Percentiles rank a stretch among this genome's conserved stretches.
Conservation (phyloP, 805 yeast genomes). For the Saturnispora kantuleensis region DNA sequence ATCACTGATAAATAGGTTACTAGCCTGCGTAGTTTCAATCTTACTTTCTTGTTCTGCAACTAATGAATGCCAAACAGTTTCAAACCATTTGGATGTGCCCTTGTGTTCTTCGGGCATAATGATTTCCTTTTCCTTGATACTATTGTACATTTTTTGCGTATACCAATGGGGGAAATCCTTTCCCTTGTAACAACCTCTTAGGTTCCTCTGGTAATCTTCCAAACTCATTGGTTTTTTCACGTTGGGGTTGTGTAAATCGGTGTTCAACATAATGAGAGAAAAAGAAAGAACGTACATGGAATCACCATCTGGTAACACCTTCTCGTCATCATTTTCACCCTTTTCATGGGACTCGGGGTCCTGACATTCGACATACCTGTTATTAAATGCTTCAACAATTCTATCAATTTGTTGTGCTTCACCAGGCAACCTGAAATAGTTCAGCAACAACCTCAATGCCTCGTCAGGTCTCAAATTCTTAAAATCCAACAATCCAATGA, state of each 20-base stretch:
- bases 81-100: slow-evolving; percentile 87
- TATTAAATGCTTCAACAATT: slow-evolving; percentile 78
- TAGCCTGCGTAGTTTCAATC: slow-evolving; percentile 14
- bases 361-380: slow-evolving; percentile 64
- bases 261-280: slow-evolving; percentile 88
- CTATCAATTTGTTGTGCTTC: slow-evolving; percentile 96
- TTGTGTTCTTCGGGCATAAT: slow-evolving; percentile 98
- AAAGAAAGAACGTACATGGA: slow-evolving; percentile 84
- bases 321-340: slow-evolving; percentile 27
- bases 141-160: slow-evolving; percentile 65
- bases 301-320: slow-evolving; percentile 69
- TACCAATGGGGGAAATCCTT: slow-evolving; percentile 83
- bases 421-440: slow-evolving; percentile 87
- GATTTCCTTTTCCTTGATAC: slow-evolving; percentile 79
- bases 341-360: slow-evolving; percentile 14
- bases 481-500: slow-evolving; percentile 67
- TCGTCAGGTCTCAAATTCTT: slow-evolving; percentile 79
- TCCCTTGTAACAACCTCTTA: slow-evolving; percentile 68
- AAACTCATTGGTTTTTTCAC: slow-evolving; percentile 86
- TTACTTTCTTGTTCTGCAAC: slow-evolving; percentile 38
- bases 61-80: slow-evolving; percentile 70
- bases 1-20: slow-evolving; percentile 8
- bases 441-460: slow-evolving; percentile 73
- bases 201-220: slow-evolving; percentile 68
- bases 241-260: slow-evolving; percentile 88